Evolutionary conservation across 2,329 filamentous ascomycete species (phyloP).

Genomic region (Clonostachys solani): DNA sequence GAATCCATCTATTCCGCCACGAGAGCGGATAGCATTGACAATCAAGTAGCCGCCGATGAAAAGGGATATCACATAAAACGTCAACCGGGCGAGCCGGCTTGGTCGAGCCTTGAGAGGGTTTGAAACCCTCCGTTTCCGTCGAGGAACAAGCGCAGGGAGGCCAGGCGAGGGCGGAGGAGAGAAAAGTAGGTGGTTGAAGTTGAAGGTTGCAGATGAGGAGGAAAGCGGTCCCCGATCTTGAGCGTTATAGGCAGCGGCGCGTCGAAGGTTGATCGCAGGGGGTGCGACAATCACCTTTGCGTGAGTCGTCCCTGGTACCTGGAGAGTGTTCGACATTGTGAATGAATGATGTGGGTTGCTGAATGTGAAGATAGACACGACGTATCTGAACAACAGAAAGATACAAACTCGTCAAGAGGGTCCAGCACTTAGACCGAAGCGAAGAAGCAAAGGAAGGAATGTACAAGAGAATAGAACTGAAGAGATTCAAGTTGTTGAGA

Average conservation of each 20-base stretch:
- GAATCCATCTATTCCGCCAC: conserved; percentile 17
- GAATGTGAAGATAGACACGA: too few relatives aligned
- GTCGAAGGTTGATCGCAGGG: conserved; percentile 54
- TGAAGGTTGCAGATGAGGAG: conserved; percentile 59
- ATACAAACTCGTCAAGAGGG: background rate
- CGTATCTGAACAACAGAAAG: too few relatives aligned
- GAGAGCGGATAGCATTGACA: conserved; percentile 16
- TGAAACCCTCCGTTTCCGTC: conserved; percentile 57
- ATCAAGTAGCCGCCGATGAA: conserved; percentile 46
- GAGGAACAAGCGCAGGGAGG: conserved; percentile 63
- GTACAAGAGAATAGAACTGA: background rate
- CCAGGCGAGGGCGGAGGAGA: conserved; percentile 67
- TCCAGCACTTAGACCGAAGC: background rate
- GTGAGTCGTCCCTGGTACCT: conserved; percentile 13
- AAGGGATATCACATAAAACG: conserved; percentile 49
- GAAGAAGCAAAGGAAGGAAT: background rate
- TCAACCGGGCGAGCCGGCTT: conserved; percentile 50
- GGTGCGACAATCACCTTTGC: conserved; percentile 48
- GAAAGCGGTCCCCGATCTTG: conserved; percentile 50
- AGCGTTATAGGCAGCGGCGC: conserved; percentile 52
- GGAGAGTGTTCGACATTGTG: too few relatives aligned
- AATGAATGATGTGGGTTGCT: too few relatives aligned
- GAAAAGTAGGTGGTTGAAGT: conserved; percentile 63
- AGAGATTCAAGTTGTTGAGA: background rate
- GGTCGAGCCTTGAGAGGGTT: conserved; percentile 43